Conservation (phyloP, 345 rosid species). For the Eucalyptus tenuipes region DNA sequence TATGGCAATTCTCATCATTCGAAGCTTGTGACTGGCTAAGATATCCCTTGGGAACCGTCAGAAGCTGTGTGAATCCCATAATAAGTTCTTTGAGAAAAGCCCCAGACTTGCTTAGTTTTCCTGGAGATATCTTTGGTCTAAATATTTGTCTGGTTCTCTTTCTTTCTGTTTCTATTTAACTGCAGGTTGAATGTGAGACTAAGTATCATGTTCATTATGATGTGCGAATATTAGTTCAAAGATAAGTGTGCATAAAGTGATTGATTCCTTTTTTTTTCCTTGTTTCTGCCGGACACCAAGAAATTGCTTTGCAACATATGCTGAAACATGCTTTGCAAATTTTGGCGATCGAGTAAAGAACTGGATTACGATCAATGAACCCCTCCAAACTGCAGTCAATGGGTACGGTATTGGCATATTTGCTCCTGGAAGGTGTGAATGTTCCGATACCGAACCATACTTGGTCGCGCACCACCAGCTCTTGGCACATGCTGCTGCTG, state of each 20-base stretch:
- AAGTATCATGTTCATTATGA: background rate
- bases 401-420: conserved; percentile 47
- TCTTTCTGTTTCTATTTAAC: background rate
- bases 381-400: conserved; percentile 37
- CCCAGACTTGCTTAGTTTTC: background rate
- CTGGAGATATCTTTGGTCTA: background rate
- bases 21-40: background rate
- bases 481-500: conserved; percentile 76
- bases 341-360: conserved; percentile 88
- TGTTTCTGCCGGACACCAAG: conserved; percentile 30
- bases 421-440: conserved; percentile 67
- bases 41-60: background rate
- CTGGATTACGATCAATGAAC: conserved; percentile 85
- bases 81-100: background rate
- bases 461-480: conserved; percentile 69
- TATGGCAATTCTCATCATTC: background rate
- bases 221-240: background rate
- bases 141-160: background rate
- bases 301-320: conserved; percentile 58
- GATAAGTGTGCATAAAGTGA: background rate
- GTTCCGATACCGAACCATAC: conserved; percentile 64
- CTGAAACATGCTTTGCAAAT: conserved; percentile 57
- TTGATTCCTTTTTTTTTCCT: background rate
- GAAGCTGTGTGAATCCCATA: background rate
- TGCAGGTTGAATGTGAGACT: background rate